Percentiles rank a stretch among this genome's conserved stretches.
Conservation (phyloP, 805 yeast genomes). For the Yarrowia osloensis region DNA sequence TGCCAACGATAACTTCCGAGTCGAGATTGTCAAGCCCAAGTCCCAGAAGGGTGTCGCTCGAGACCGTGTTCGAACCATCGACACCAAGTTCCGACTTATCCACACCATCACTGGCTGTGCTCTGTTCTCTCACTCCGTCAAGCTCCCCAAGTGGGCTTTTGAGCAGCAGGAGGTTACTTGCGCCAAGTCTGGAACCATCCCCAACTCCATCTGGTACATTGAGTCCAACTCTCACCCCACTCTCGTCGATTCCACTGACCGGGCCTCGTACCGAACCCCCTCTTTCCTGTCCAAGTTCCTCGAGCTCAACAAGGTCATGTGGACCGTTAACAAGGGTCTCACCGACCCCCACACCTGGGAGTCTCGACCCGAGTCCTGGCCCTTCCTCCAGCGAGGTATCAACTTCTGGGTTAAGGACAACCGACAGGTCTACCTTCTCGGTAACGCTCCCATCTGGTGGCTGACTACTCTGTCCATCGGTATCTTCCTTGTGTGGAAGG, state of each 20-base stretch:
- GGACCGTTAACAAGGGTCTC: constrained; percentile 50
- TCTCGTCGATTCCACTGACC: constrained; percentile 44
- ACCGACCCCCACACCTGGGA: constrained; percentile 53
- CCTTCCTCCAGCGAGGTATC: constrained; percentile 58
- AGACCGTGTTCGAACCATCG: constrained; percentile 55
- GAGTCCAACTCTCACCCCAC: constrained; percentile 60
- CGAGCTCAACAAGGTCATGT: constrained; percentile 62
- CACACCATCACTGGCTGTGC: constrained; percentile 71
- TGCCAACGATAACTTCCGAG: constrained; percentile 66
- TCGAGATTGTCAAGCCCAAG: constrained; percentile 52
- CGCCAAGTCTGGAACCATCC: constrained; percentile 66
- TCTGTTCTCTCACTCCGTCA: constrained; percentile 69
- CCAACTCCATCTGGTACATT: constrained; percentile 66
- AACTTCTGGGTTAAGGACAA: constrained; percentile 54
- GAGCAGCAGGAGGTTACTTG: constrained; percentile 89
- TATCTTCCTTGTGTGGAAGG: constrained; percentile 38
- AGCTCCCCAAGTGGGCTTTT: constrained; percentile 82
- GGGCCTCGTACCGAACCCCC: constrained; percentile 43
- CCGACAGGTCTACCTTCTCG: constrained; percentile 57
- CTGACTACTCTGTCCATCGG: constrained; percentile 45
- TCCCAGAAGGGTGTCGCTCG: constrained; percentile 44
- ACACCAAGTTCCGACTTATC: constrained; percentile 66
- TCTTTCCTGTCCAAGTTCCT: constrained; percentile 53
- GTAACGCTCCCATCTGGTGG: constrained; percentile 64
- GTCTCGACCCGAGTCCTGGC: constrained; percentile 66